phyloP scores from a whole-genome alignment of 345 rosid genomes.

The Acer negundo region DNA sequence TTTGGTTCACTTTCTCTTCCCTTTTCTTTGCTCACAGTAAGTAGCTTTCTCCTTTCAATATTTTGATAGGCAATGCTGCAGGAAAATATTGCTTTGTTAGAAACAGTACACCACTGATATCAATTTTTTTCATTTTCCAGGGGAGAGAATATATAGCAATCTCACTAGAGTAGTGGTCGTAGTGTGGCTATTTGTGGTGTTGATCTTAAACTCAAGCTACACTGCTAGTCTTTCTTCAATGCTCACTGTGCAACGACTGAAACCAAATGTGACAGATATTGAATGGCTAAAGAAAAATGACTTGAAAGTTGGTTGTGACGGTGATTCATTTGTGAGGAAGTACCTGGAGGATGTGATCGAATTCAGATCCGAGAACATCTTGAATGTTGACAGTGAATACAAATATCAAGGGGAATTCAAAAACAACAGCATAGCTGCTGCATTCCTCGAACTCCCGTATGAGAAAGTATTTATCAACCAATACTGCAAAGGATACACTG shows the following conservation, averaged over 20 bases:
- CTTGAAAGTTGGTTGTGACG: constrained; percentile 51
- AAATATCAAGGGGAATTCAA: constrained; percentile 29
- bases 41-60: constrained; percentile 15
- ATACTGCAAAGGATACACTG: constrained; percentile 41
- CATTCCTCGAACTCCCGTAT: constrained; percentile 57
- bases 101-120: not conserved
- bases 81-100: not conserved
- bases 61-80: not conserved
- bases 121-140: constrained; percentile 26
- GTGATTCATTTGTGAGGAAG: constrained; percentile 43
- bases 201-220: constrained; percentile 59
- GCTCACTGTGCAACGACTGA: constrained; percentile 49
- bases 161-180: constrained; percentile 47
- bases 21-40: constrained; percentile 61
- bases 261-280: constrained; percentile 38
- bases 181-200: constrained; percentile 61
- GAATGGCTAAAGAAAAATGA: constrained; percentile 31
- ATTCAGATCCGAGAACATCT: constrained; percentile 28
- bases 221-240: constrained; percentile 57
- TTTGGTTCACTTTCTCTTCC: constrained; percentile 54
- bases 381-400: constrained; percentile 21
- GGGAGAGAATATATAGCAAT: constrained; percentile 41
- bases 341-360: constrained; percentile 38
- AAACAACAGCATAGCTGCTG: constrained; percentile 35
- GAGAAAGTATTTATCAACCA: constrained; percentile 37